phyloP scores from a whole-genome alignment of 768 basidiomycete genomes.

The Xerocomellus chrysenteron region DNA sequence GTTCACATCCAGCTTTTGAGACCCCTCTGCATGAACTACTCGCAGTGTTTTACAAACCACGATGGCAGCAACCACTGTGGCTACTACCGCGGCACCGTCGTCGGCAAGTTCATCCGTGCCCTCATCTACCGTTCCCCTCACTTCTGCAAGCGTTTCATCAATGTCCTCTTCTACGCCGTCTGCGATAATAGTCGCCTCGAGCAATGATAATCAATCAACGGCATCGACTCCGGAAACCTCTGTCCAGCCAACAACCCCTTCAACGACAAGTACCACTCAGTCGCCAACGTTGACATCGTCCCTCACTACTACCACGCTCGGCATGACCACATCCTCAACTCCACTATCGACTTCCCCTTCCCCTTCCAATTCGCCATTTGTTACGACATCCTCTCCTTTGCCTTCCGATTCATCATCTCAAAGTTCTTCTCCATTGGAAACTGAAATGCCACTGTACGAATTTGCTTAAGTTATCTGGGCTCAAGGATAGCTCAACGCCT shows the following conservation, averaged over 20 bases:
- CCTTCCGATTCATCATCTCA: conserved; percentile 7
- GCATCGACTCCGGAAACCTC: conserved; percentile 20
- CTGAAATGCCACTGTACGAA: conserved; percentile 25
- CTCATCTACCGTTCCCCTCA: conserved; percentile 4
- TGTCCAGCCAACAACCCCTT: conserved; percentile 18
- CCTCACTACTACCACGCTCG: conserved; percentile 3
- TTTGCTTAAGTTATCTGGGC: conserved; percentile 11
- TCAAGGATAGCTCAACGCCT: conserved; percentile 11
- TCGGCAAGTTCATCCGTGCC: conserved; percentile 15
- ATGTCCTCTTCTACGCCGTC: conserved; percentile 16
- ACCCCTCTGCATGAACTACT: conserved; percentile 16
- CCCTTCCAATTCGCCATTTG: conserved; percentile 13
- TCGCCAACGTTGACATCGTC: conserved; percentile 12
- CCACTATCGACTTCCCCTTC: conserved; percentile 15
- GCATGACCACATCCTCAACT: conserved; percentile 13
- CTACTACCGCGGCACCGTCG: conserved; percentile 8
- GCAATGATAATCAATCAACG: conserved; percentile 16
- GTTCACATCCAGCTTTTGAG: conserved; percentile 12
- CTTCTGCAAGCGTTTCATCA: conserved; percentile 6
- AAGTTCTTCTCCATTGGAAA: neutral
- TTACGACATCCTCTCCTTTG: conserved; percentile 7
- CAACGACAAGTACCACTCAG: conserved; percentile 14
- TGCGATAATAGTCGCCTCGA: conserved; percentile 16
- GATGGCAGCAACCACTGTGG: conserved; percentile 12
- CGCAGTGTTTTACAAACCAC: conserved; percentile 11